Evolutionary conservation across 2,329 filamentous ascomycete genomes (phyloP).

Genomic region (Niveomyces coronatus): DNA sequence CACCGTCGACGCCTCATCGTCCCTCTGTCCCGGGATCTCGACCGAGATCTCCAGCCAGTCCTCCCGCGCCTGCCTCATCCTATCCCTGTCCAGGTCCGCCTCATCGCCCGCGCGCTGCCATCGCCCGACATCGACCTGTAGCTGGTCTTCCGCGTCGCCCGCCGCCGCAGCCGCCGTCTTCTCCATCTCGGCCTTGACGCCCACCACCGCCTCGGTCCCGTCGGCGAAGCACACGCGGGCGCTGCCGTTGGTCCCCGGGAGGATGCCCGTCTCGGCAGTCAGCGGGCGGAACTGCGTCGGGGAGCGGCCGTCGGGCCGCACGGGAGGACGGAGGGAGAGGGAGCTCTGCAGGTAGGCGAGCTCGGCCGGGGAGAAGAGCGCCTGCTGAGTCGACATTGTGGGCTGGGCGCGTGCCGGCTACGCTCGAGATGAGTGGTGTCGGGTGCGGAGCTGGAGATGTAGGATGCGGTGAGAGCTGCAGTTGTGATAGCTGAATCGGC

Average conservation of each 20-base stretch:
- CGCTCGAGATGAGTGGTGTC: background rate
- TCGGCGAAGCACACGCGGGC: constrained; percentile 91
- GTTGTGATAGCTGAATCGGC: too few relatives aligned
- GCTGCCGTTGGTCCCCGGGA: constrained; percentile 84
- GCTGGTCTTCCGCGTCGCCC: constrained; percentile 18
- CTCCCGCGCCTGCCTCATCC: constrained; percentile 33
- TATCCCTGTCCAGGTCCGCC: constrained; percentile 27
- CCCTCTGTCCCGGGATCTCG: constrained; percentile 81
- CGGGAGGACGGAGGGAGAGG: constrained; percentile 68
- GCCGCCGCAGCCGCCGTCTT: constrained; percentile 37
- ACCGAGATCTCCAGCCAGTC: constrained; percentile 87
- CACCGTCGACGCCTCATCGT: constrained; percentile 82
- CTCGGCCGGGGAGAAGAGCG: constrained; percentile 85
- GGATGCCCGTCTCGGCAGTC: constrained; percentile 78
- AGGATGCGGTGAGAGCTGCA: too few relatives aligned
- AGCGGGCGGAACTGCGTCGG: constrained; percentile 84
- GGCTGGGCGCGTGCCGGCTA: too few relatives aligned
- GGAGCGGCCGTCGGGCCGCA: constrained; percentile 78
- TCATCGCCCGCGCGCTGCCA: constrained; percentile 27
- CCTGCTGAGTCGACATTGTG: constrained; percentile 55
- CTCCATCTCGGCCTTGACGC: constrained; percentile 91
- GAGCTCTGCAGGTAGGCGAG: constrained; percentile 90
- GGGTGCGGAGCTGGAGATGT: too few relatives aligned
- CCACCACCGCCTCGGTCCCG: constrained; percentile 90
- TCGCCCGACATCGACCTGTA: constrained; percentile 21